These are phyloP conservation scores for Citrus sinensis DNA, from an alignment of 345 rosid species.

Conservation along the genomic window DVS_A1.0 CM039166.1:18785001-18785500, in stretches of 20 bases:
- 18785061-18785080: not conserved
- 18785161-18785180: not conserved
- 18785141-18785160: not conserved
- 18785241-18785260: not conserved
- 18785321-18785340: constrained; percentile 57
- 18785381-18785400: constrained; percentile 55
- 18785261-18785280: constrained; percentile 23
- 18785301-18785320: constrained; percentile 67
- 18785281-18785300: constrained; percentile 64
- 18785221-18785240: not conserved
- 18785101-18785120: not conserved
- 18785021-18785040: constrained; percentile 32
- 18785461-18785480: not conserved
- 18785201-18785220: not conserved
- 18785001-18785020: constrained; percentile 26
- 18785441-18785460: not conserved
- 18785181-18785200: not conserved
- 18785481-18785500: no score
- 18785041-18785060: constrained; percentile 3
- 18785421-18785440: constrained; percentile 53
- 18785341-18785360: constrained; percentile 43
- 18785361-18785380: constrained; percentile 64
- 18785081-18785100: not conserved
- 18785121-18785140: not conserved
- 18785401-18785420: constrained; percentile 47